Base-by-base conservation (phyloP, 345 rosid species). In the Euclidium syriacum region DNA sequence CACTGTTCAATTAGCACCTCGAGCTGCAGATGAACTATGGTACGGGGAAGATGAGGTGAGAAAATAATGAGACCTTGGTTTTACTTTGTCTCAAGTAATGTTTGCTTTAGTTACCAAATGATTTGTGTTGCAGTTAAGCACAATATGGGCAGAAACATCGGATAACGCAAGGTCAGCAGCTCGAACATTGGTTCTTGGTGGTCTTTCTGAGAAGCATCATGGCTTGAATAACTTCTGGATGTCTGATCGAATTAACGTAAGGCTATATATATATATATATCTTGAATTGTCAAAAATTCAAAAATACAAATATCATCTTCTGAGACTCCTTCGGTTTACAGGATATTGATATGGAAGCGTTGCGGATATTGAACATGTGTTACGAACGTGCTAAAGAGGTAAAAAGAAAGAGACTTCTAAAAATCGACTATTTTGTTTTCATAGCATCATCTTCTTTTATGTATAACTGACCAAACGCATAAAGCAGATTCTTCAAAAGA, bases 1-100 rank as follows among this genome's bases (percentile, higher is more conserved):
- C 62, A 86, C 96, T 15, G 98, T 91, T 59, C 98, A 88, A 72
- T 77, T 91, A 60, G 98, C 96, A 60, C 96, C 96, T n/a, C 89
- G 95, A 20, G 98, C 96, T 69, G 98, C 96, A 7, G 98, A 91
- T 81, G 98, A 91, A 75, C 79, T 91, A 27, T 88, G 96, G 91
- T 78, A 67, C 38, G 98, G 96, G 18, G 83, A 84, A 79, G 79
- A 68, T 71, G 86, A 85, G 96, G 98, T 91, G 60, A 82, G 82
- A 66, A 39, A 49, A 32, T n/a, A n/a, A 44, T 58, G 46, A 15
- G 65, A 30, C 32, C 33, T 68, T 42, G 39, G 19, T 10, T 42
- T 52, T 25, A 15, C 50, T 19, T 43, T 36, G n/a, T 26, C 18
- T 26, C 26, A 7, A 62, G 12, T n/a, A 36, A 10, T 6, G 36